Conservation (phyloP, 2,329 filamentous ascomycete genomes). For the Drechslerella coelobrocha region DNA sequence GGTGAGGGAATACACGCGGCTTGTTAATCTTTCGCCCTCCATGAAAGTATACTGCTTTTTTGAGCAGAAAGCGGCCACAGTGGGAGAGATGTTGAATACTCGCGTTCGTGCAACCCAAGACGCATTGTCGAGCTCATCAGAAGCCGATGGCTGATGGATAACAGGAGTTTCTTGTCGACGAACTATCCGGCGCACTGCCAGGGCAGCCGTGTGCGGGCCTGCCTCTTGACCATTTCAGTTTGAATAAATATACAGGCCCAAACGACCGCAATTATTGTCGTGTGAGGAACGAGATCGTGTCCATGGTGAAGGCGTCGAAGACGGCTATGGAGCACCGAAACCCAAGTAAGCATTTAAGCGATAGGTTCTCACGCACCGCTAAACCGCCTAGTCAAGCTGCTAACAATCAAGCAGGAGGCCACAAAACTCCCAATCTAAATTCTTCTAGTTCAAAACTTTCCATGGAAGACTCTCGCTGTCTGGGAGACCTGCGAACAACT, state of each 20-base stretch:
- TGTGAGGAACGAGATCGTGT: slow-evolving; percentile 55
- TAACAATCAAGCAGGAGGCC: too few relatives aligned
- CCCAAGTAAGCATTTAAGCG: slow-evolving; percentile 12
- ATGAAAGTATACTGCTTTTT: slow-evolving; percentile 11
- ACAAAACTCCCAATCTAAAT: too few relatives aligned
- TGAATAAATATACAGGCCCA: slow-evolving; percentile 56
- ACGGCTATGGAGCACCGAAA: neutral
- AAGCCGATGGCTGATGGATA: slow-evolving; percentile 6
- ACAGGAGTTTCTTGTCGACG: slow-evolving; percentile 55
- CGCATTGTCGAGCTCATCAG: neutral
- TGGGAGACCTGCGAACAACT: slow-evolving; percentile 54
- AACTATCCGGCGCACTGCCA: slow-evolving; percentile 54
- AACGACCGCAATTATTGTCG: slow-evolving; percentile 55
- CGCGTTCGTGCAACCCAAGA: neutral
- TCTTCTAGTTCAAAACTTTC: too few relatives aligned
- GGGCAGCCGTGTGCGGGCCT: slow-evolving; percentile 53
- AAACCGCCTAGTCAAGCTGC: too few relatives aligned
- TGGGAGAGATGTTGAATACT: slow-evolving; percentile 7
- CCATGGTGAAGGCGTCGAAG: slow-evolving; percentile 12
- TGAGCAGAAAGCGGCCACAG: slow-evolving; percentile 9
- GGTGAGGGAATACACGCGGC: slow-evolving; percentile 10
- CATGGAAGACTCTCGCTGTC: slow-evolving; percentile 45
- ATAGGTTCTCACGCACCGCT: too few relatives aligned
- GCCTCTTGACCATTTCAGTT: slow-evolving; percentile 55
- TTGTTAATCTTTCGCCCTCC: neutral